Evolutionary conservation across 352 stramenopile species (phyloP).

Genomic region (Saprolegnia diclina): DNA sequence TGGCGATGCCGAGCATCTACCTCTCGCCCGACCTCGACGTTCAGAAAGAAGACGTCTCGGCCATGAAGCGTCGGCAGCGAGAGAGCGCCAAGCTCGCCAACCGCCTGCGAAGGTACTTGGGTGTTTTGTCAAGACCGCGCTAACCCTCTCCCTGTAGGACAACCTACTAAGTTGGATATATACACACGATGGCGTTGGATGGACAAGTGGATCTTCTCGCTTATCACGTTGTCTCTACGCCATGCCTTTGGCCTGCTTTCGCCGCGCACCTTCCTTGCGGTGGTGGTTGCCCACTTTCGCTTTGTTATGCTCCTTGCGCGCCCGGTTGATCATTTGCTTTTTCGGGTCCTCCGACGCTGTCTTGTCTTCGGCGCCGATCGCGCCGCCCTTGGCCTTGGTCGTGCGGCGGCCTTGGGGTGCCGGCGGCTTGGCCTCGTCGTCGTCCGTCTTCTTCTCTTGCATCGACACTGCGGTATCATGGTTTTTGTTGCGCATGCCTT

Average conservation of each 20-base stretch:
- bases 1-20: conserved; percentile 56
- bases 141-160: neutral
- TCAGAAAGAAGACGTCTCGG: conserved; percentile 35
- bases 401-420: conserved; percentile 15
- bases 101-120: conserved; percentile 34
- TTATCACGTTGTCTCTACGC: conserved; percentile 1
- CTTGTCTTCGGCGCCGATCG: neutral
- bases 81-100: conserved; percentile 42
- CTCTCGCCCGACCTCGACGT: conserved; percentile 43
- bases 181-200: neutral
- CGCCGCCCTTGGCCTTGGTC: conserved; percentile 12
- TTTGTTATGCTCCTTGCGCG: conserved; percentile 57
- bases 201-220: no score
- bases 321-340: conserved; percentile 28
- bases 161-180: conserved; percentile 4
- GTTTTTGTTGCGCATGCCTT: conserved; percentile 62
- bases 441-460: conserved; percentile 26
- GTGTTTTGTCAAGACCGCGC: no score
- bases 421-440: conserved; percentile 17
- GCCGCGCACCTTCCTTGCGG: conserved; percentile 74
- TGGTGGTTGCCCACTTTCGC: conserved; percentile 73
- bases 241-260: conserved; percentile 53
- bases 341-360: conserved; percentile 1
- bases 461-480: conserved; percentile 20
- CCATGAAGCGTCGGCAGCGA: conserved; percentile 33